phyloP scores from a whole-genome alignment of 345 rosid species.

The Gossypium ekmanianum region DNA sequence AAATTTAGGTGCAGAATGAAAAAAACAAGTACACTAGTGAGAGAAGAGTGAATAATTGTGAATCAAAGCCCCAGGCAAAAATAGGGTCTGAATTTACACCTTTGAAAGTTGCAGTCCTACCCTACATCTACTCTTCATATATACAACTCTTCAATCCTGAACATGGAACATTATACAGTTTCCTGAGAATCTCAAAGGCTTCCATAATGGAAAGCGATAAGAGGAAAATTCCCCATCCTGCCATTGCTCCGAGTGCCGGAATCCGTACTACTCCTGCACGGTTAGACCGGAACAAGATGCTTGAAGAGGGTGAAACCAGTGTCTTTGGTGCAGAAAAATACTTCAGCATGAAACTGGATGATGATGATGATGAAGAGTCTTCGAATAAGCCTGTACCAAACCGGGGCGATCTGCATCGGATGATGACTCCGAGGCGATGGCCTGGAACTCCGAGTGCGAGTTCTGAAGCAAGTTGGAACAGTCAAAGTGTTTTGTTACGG shows the following conservation, averaged over 20 bases:
- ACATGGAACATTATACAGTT: not conserved
- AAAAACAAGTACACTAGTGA: not conserved
- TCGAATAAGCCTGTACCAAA: slow-evolving; percentile 10
- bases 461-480: slow-evolving; percentile 49
- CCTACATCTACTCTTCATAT: not conserved
- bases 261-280: slow-evolving; percentile 6
- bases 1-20: slow-evolving; percentile 5
- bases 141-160: not conserved
- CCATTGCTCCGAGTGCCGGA: not conserved
- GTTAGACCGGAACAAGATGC: slow-evolving; percentile 22
- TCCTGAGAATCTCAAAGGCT: not conserved
- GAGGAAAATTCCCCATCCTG: slow-evolving; percentile 6
- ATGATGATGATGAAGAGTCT: not conserved
- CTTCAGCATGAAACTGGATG: slow-evolving; percentile 43
- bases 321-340: slow-evolving; percentile 57
- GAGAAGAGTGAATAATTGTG: not conserved
- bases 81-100: slow-evolving; percentile 5
- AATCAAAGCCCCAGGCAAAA: not conserved
- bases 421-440: slow-evolving; percentile 28
- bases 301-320: slow-evolving; percentile 37
- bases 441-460: slow-evolving; percentile 41
- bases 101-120: slow-evolving; percentile 3
- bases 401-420: slow-evolving; percentile 23
- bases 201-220: slow-evolving; percentile 8
- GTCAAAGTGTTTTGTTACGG: slow-evolving; percentile 36